Percentiles rank a stretch among this genome's conserved stretches.
Evolutionary conservation across 164 flowering plant genomes (phyloP).

Genomic region (Sedum album): DNA sequence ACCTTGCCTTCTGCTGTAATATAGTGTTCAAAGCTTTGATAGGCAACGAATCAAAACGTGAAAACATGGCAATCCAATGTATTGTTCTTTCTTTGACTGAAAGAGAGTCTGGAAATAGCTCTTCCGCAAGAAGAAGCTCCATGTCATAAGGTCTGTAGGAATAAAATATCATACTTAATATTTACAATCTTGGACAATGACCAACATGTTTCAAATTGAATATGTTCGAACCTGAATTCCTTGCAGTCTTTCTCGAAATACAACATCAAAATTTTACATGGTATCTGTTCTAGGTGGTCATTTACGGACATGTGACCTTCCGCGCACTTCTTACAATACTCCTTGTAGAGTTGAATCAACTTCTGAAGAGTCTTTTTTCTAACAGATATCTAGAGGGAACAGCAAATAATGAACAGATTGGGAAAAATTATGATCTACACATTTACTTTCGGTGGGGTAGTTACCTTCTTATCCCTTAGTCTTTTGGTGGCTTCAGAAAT

Average conservation of each 20-base stretch:
- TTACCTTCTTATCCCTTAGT: conserved; percentile 90
- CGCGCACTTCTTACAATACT: conserved; percentile 58
- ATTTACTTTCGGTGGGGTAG: background rate
- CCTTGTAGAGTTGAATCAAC: conserved; percentile 64
- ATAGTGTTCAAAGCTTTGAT: conserved; percentile 59
- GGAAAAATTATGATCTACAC: background rate
- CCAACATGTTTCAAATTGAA: conserved; percentile 1
- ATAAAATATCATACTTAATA: conserved; percentile 7
- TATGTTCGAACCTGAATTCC: conserved; percentile 65
- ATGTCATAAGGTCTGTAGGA: conserved; percentile 58
- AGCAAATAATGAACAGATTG: conserved; percentile 4
- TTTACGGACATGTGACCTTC: conserved; percentile 33
- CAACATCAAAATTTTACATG: conserved; percentile 70
- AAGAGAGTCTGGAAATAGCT: conserved; percentile 64
- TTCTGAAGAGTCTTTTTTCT: conserved; percentile 71
- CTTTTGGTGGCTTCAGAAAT: conserved; percentile 56
- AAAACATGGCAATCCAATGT: conserved; percentile 76
- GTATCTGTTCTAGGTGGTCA: conserved; percentile 68
- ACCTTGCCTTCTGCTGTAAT: conserved; percentile 80
- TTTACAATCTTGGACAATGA: background rate
- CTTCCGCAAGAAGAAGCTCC: conserved; percentile 70
- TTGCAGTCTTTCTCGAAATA: conserved; percentile 80
- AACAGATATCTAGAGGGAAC: conserved; percentile 47
- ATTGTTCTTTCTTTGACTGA: conserved; percentile 53
- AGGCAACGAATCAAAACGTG: conserved; percentile 51